A percentile compares a stretch with the other conserved stretches of the same genome.
Evolutionary conservation across 768 basidiomycete genomes (phyloP).

Genomic region (Amanita polypyramis): DNA sequence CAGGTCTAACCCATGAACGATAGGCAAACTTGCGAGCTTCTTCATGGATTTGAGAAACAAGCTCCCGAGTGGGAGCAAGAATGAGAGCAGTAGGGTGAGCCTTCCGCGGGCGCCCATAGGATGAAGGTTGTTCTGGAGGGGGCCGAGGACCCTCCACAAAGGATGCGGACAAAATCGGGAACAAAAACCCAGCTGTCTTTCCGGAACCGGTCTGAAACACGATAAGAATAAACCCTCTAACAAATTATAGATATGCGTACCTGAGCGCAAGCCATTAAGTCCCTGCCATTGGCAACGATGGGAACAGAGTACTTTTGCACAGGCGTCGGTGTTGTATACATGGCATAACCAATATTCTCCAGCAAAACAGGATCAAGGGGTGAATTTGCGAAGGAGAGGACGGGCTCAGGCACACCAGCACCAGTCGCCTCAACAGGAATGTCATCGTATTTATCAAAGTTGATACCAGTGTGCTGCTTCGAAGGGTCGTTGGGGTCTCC

Average conservation of each 20-base stretch:
- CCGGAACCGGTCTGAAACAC: constrained; percentile 88
- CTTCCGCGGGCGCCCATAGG: constrained; percentile 68
- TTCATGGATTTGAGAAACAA: constrained; percentile 98
- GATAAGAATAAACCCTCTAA: constrained; percentile 6
- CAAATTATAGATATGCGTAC: constrained; percentile 27
- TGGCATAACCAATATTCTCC: constrained; percentile 89
- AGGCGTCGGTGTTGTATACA: constrained; percentile 92
- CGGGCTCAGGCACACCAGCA: constrained; percentile 91
- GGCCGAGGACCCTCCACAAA: constrained; percentile 74
- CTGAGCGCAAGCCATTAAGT: constrained; percentile 94
- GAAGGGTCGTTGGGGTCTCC: constrained; percentile 80
- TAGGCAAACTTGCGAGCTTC: constrained; percentile 99
- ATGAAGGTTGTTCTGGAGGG: constrained; percentile 44
- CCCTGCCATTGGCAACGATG: constrained; percentile 83
- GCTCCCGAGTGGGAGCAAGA: constrained; percentile 95
- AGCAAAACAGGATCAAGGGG: constrained; percentile 89
- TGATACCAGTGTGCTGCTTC: constrained; percentile 94
- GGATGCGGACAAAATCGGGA: constrained; percentile 94
- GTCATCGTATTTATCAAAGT: constrained; percentile 99
- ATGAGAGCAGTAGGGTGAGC: constrained; percentile 97
- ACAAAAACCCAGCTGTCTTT: constrained; percentile 97
- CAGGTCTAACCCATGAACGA: constrained; percentile 97
- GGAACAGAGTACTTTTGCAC: constrained; percentile 99
- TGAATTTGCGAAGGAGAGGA: constrained; percentile 75
- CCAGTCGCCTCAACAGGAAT: constrained; percentile 99